Conservation (phyloP, 169 alveolate genomes). For the Plasmodium gaboni region DNA sequence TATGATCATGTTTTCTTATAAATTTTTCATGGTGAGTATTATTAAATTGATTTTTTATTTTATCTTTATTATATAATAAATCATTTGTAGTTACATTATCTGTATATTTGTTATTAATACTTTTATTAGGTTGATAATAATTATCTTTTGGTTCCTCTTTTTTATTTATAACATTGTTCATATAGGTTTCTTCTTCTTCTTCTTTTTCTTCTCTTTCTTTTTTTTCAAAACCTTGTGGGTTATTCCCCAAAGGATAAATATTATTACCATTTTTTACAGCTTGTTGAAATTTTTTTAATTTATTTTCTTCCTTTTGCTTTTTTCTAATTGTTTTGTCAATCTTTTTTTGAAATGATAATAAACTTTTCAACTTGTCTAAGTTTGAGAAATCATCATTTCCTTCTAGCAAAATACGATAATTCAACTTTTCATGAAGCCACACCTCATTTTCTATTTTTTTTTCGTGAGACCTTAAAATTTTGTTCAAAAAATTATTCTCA, state of each 20-base stretch:
- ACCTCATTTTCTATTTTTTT: constrained; percentile 10
- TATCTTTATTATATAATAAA: background rate
- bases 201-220: constrained; percentile 1
- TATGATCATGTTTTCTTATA: constrained; percentile 42
- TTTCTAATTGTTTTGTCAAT: constrained; percentile 26
- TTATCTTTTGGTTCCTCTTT: constrained; percentile 16
- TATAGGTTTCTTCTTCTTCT: background rate
- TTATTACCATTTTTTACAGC: constrained; percentile 40
- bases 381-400: constrained; percentile 22
- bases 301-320: constrained; percentile 49
- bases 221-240: constrained; percentile 15
- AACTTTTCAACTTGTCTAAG: constrained; percentile 40
- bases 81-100: background rate
- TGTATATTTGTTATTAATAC: background rate
- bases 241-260: background rate
- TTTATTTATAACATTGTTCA: background rate
- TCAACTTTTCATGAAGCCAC: background rate
- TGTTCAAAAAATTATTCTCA: constrained; percentile 25
- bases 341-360: constrained; percentile 57
- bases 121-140: background rate
- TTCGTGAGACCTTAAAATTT: constrained; percentile 9
- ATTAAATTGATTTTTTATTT: background rate
- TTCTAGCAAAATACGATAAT: constrained; percentile 31
- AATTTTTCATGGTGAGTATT: constrained; percentile 23
- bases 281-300: constrained; percentile 25